A percentile compares a stretch with the other conserved stretches of the same genome.
Conservation (phyloP, 2,329 filamentous ascomycete genomes). For the Daldinia sp. region DNA sequence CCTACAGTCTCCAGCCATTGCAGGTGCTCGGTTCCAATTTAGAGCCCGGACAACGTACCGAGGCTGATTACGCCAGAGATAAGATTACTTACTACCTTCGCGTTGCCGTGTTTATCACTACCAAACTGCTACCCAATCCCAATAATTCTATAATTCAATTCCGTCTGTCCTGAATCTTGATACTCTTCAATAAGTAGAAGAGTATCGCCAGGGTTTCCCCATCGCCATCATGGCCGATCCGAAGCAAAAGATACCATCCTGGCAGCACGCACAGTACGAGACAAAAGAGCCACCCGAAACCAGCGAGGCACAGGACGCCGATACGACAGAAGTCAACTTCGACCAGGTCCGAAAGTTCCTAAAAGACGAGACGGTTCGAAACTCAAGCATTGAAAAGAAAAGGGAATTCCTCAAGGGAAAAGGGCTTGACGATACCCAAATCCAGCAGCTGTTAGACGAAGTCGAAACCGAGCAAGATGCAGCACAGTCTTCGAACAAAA, state of each 20-base stretch:
- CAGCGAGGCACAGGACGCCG: conserved; percentile 45
- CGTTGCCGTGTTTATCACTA: conserved; percentile 13
- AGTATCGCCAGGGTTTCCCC: not conserved
- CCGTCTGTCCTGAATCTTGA: not conserved
- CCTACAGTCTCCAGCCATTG: too few species aligned
- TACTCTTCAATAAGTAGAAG: not conserved
- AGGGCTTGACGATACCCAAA: conserved; percentile 74
- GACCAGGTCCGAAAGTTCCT: conserved; percentile 83
- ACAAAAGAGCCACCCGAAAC: conserved; percentile 32
- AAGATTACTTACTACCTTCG: conserved; percentile 31
- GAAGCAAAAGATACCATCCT: conserved; percentile 43
- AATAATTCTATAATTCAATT: not conserved
- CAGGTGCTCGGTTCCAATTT: conserved; percentile 7
- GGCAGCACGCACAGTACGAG: conserved; percentile 41
- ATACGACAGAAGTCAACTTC: conserved; percentile 52
- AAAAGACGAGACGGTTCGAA: conserved; percentile 76
- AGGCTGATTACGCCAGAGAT: conserved; percentile 29
- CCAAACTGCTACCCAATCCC: not conserved
- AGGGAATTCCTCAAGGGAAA: conserved; percentile 81
- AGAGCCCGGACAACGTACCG: conserved; percentile 22
- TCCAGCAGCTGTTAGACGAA: conserved; percentile 71
- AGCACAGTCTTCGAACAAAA: conserved; percentile 15
- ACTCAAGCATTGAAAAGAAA: conserved; percentile 79
- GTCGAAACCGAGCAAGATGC: conserved; percentile 19
- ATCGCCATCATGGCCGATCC: conserved; percentile 38